Evolutionary conservation across 495 filamentous ascomycete species (phyloP), one percentile per base, ranked within the genome.

Genomic region (Massariosphaeria phaeospora): DNA sequence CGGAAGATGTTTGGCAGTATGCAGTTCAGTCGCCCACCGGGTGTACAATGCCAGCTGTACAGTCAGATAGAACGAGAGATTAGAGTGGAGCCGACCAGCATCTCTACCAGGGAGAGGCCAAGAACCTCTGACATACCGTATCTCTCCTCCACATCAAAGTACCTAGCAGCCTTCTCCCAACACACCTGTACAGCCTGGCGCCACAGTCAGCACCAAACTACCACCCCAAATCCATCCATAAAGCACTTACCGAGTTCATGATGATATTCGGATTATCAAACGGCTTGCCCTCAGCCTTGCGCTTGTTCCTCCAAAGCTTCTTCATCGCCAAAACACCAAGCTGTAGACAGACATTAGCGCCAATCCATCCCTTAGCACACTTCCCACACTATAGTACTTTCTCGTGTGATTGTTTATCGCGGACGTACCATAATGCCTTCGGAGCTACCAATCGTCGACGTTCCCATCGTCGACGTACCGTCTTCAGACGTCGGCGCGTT

Each of bases 101-200:
- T n/a, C n/a, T n/a, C n/a, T n/a, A n/a, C n/a, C n/a, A n/a, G n/a
- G n/a, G n/a, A n/a, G n/a, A 40, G n/a, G 3, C 3, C 2, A 40
- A 40, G 17, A 21, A 2, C 20, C 12, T 18, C 15, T 5, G 18
- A 21, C 38, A 21, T 21, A 40, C 38, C n/a, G 51, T 87, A 86
- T 68, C 83, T 84, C 75, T 95, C 89, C 66, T 95, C 89, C 38
- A 94, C 77, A 55, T 96, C 90, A 61, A 96, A 94, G 74, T 96
- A 96, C 24, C 90, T 78, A n/a, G 88, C 84, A 0, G 90, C 90
- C 71, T 95, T 95, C 73, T 95, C 89, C 89, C 89, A 95, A 77
- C 88, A 94, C 21, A 95, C 90, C 73, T 96, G 90, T 1, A 95
- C 90, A 25, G 90, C 89, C n/a, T n/a, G n/a, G n/a, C n/a, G n/a